Evolutionary conservation across 352 stramenopile species (phyloP), one percentile per base, ranked within the genome.

Genomic region (Hyaloperonospora brassicae): DNA sequence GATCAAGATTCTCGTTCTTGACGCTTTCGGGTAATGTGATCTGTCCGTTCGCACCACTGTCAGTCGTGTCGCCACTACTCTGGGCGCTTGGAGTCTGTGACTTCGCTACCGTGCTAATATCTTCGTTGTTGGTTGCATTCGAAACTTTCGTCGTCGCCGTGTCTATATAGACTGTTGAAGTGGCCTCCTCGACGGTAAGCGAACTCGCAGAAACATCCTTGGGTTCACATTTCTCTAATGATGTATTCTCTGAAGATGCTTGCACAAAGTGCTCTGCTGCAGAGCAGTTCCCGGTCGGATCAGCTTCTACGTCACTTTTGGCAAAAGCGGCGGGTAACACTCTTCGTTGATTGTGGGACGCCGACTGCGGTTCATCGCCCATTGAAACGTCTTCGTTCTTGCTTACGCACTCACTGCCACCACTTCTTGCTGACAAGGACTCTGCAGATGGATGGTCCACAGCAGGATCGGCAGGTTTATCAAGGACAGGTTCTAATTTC

Each of bases 391-490:
- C 27, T 5, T 42, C 23, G 22, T 41, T 58, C n/a, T 64, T 54
- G 11, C 17, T 43, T 43, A 10, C 4, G n/a, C 45, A 25, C 14
- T 64, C 31, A 8, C n/a, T 58, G 11, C 36, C 48, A 45, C 13
- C 23, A 35, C 11, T 50, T 27, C 42, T 17, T 17, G 13, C 21
- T 45, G 30, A 11, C 1, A 23, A 12, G 8, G 36, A 8, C 22
- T 68, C 12, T 2, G 21, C 30, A 34, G 43, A 38, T 27, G 27
- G 34, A 27, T 1, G 5, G 8, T 62, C 36, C 44, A 22, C 21
- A 13, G 22, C 17, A 42, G 17, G 11, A 11, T 53, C 47, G 10
- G 54, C 23, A 10, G 24, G n/a, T 60, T 64, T 53, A 24, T 43
- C 30, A 25, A 49, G 38, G 5, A 13, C 30, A 27, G 23, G 17